These are phyloP conservation scores for Irineochytrium annulatum DNA, from an alignment of 192 early-diverging fungal species.

Conservation along the genomic window DNA sequence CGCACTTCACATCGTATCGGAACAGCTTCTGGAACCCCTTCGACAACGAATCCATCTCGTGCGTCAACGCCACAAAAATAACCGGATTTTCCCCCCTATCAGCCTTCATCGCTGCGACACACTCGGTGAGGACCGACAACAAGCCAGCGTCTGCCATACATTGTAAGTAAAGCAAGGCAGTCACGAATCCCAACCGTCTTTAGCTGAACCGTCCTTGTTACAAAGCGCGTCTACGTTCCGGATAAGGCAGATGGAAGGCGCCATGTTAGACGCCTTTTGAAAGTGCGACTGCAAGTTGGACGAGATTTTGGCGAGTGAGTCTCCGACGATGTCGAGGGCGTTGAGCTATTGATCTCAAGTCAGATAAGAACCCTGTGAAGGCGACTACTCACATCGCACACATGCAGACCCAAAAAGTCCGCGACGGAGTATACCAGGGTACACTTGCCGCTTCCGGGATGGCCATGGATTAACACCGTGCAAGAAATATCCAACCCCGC, in stretches of 20 bases:
- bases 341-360: too few species aligned
- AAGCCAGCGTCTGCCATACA: too few species aligned
- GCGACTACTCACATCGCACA: conserved; percentile 72
- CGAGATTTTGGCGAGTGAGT: conserved; percentile 78
- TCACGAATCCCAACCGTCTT: too few species aligned
- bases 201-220: too few species aligned
- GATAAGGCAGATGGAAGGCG: conserved; percentile 83
- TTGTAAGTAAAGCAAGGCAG: too few species aligned
- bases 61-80: conserved; percentile 70
- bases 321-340: conserved; percentile 70
- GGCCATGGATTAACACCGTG: conserved; percentile 72
- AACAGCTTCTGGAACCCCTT: conserved; percentile 73
- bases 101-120: conserved; percentile 37
- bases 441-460: conserved; percentile 79
- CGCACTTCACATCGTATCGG: conserved; percentile 60
- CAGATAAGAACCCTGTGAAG: too few species aligned
- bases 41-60: conserved; percentile 77
- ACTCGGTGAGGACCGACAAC: conserved; percentile 55
- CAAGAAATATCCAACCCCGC: conserved; percentile 64
- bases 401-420: conserved; percentile 70
- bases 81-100: conserved; percentile 60
- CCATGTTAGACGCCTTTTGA: conserved; percentile 69
- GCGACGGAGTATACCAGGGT: conserved; percentile 62
- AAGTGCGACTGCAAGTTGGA: conserved; percentile 68
- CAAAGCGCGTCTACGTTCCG: conserved; percentile 76